Percentiles rank a stretch among this genome's conserved stretches.
phyloP scores from a whole-genome alignment of 768 basidiomycete genomes.

The Naganishia antarctica region DNA sequence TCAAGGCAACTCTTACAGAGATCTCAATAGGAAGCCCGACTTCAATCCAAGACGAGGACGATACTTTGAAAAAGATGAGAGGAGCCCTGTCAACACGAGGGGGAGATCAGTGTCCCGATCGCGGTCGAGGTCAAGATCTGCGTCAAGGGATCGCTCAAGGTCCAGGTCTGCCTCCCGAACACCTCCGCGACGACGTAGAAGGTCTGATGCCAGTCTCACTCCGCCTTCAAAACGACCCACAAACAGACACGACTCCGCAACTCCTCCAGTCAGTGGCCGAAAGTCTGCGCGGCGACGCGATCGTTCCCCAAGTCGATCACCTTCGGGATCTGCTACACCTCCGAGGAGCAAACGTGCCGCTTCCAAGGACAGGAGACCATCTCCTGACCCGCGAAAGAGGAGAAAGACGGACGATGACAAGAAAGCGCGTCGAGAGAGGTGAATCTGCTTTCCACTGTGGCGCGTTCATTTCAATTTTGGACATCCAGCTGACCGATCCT shows the following conservation, averaged over 20 bases:
- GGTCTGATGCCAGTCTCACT: neutral
- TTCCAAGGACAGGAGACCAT: neutral
- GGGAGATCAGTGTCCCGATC: conserved; percentile 18
- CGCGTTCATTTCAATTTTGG: too few relatives aligned
- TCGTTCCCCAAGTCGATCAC: conserved; percentile 9
- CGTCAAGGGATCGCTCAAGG: conserved; percentile 26
- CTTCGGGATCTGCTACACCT: conserved; percentile 13
- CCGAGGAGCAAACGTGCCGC: conserved; percentile 5
- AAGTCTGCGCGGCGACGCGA: neutral
- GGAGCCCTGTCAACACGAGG: neutral
- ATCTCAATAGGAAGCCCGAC: conserved; percentile 12
- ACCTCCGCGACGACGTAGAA: conserved; percentile 16
- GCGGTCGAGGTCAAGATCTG: conserved; percentile 15
- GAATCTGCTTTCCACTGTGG: neutral
- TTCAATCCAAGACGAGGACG: conserved; percentile 14
- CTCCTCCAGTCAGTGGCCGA: conserved; percentile 4
- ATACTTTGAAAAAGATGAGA: conserved; percentile 7
- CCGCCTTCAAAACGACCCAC: conserved; percentile 12
- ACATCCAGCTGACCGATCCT: neutral
- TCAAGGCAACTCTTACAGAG: conserved; percentile 10
- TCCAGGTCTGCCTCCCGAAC: conserved; percentile 27
- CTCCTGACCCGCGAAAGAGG: neutral
- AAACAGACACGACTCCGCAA: neutral
- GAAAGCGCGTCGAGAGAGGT: neutral
- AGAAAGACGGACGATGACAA: conserved; percentile 7